Evolutionary conservation across 2,329 filamentous ascomycete species (phyloP), one percentile per base, ranked within the genome.

Genomic region (Beauveria brongniartii): DNA sequence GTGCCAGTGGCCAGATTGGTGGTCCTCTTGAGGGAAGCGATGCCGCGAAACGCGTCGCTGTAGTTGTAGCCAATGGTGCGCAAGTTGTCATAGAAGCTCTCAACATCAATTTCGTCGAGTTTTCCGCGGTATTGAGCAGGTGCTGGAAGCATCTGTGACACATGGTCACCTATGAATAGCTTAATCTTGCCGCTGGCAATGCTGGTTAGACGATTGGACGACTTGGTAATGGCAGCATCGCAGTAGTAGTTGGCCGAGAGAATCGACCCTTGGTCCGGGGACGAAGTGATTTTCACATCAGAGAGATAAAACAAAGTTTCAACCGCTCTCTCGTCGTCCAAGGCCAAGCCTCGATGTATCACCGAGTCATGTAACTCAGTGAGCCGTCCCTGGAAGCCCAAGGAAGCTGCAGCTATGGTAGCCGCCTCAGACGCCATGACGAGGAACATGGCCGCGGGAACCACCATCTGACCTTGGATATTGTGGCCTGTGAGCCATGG

Each of bases 401-500:
- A 16, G 6, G 53, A 43, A 9, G 5, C 26, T 1, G 53, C 53
- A 20, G 53, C 53, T 3, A 46, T 46, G 20, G 26, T 24, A 3
- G 53, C 53, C 24, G 57, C 57, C 50, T 59, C 64, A 12, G 63
- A 30, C 6, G 62, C 65, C 55, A 74, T 67, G 20, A 71, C 67
- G 1, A 70, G 65, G 20, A 68, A 67, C 41, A 73, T 74, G 9
- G 70, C 68, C 7, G 71, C 73, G 48, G 76, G 72, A 53, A 74
- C 74, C 63, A 78, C 71, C 59, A 71, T 72, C 55, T 77, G 71
- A 64, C 73, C 77, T 62, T 77, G 74, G 69, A 78, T 74, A 40
- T 67, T 59, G 67, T 78, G 77, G 59, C 76, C 75, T 47, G 73
- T 67, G 8, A 75, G 74, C 41, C 78, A 78, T 40, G 78, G 69